Conservation (phyloP, 2,329 filamentous ascomycete species). For the Aspergillus sp. region DNA sequence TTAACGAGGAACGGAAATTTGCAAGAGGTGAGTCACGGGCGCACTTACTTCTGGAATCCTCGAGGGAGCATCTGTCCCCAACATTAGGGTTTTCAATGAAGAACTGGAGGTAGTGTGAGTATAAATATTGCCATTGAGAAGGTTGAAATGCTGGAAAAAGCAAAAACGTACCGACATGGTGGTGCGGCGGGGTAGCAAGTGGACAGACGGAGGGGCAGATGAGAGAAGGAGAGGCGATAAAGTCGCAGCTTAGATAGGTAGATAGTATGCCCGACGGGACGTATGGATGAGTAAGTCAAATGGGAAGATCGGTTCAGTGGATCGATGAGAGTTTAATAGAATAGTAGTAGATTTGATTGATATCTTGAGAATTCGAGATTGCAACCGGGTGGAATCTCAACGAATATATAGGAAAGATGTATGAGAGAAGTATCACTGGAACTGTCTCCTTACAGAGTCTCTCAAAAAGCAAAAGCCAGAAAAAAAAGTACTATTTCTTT, state of each 20-base stretch:
- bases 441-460: too few species aligned
- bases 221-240: too few species aligned
- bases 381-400: too few species aligned
- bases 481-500: too few species aligned
- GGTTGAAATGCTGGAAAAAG: not conserved
- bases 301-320: too few species aligned
- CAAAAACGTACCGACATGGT: constrained; percentile 38
- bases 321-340: too few species aligned
- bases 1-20: constrained; percentile 2
- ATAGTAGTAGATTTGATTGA: too few species aligned
- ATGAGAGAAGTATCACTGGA: too few species aligned
- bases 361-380: too few species aligned
- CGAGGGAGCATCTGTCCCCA: constrained; percentile 70
- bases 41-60: constrained; percentile 80
- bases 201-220: not conserved
- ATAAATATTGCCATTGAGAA: constrained; percentile 18
- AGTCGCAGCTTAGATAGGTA: not conserved
- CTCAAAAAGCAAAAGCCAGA: too few species aligned
- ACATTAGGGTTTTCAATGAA: constrained; percentile 78
- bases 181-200: not conserved
- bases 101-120: constrained; percentile 53
- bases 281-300: not conserved
- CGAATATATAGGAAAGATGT: too few species aligned
- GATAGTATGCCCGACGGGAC: constrained; percentile 1
- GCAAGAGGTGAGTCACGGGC: constrained; percentile 7